Conservation (phyloP, 345 rosid species). For the Lumnitzera littorea region DNA sequence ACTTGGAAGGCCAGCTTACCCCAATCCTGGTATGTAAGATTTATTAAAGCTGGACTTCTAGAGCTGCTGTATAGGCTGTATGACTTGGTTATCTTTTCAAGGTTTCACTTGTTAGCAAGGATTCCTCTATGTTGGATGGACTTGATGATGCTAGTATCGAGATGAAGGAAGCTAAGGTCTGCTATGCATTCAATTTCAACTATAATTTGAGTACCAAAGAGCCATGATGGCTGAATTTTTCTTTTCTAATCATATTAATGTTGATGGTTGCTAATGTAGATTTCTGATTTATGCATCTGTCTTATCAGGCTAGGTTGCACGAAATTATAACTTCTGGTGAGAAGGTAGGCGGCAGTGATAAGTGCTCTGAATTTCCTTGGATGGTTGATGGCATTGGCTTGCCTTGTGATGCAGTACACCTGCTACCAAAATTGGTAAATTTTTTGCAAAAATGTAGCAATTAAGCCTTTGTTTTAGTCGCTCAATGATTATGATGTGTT, state of each 20-base stretch:
- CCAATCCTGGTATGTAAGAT: constrained; percentile 79
- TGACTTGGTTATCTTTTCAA: constrained; percentile 24
- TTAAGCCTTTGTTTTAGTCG: too few species aligned
- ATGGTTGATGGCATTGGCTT: constrained; percentile 97
- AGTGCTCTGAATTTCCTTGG: constrained; percentile 73
- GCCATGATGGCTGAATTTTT: background rate
- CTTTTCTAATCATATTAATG: background rate
- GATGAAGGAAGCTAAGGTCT: constrained; percentile 96
- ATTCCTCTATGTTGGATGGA: constrained; percentile 99
- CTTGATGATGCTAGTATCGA: constrained; percentile 88
- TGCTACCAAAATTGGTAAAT: constrained; percentile 67
- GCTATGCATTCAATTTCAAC: constrained; percentile 10
- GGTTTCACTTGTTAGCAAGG: constrained; percentile 99
- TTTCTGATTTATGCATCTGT: constrained; percentile 1
- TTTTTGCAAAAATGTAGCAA: too few species aligned
- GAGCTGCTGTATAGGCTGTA: constrained; percentile 10
- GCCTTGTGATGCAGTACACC: constrained; percentile 71
- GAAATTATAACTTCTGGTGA: constrained; percentile 63
- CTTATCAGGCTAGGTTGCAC: constrained; percentile 73
- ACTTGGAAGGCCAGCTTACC: constrained; percentile 95
- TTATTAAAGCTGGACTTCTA: constrained; percentile 7
- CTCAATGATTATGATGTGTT: background rate
- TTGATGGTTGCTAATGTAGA: background rate
- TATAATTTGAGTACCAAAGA: constrained; percentile 6
- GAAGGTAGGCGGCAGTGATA: constrained; percentile 41